Percentiles rank a stretch among this genome's conserved stretches.
Conservation (phyloP, 2,329 filamentous ascomycete species). For the Curvularia sp. region DNA sequence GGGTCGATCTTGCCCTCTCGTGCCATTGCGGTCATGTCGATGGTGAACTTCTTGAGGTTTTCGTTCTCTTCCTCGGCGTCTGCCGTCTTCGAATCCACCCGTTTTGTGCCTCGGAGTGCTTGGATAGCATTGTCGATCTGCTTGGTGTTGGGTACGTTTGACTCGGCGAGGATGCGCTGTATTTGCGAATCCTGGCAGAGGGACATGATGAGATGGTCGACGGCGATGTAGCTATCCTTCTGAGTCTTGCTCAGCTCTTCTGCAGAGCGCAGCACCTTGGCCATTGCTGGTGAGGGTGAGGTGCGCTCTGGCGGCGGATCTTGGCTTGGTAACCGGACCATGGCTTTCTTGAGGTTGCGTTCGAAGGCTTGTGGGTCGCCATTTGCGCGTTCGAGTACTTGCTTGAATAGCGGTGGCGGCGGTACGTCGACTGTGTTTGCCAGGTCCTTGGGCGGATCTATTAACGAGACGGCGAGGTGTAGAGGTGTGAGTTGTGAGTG, state of each 20-base stretch:
- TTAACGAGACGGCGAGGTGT: conserved; percentile 83
- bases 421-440: conserved; percentile 67
- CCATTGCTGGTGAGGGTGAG: conserved; percentile 80
- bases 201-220: conserved; percentile 91
- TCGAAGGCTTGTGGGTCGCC: conserved; percentile 91
- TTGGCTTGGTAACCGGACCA: conserved; percentile 91
- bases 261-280: conserved; percentile 81
- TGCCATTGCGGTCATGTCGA: conserved; percentile 97
- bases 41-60: conserved; percentile 96
- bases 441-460: conserved; percentile 78
- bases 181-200: conserved; percentile 80
- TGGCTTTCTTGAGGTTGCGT: conserved; percentile 84
- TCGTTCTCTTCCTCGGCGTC: conserved; percentile 93
- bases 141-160: conserved; percentile 90
- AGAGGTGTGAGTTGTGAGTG: conserved; percentile 91
- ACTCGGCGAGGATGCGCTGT: conserved; percentile 76
- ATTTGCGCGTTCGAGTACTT: conserved; percentile 92
- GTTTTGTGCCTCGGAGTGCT: conserved; percentile 87
- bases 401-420: conserved; percentile 81
- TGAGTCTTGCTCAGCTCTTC: conserved; percentile 95
- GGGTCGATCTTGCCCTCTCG: conserved; percentile 97
- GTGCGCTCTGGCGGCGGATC: conserved; percentile 92
- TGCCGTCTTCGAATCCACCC: conserved; percentile 95
- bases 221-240: conserved; percentile 91
- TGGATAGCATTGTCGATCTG: conserved; percentile 89